phyloP scores from a whole-genome alignment of 1,139 yeast species.

The Suhomyces wounanorum region DNA sequence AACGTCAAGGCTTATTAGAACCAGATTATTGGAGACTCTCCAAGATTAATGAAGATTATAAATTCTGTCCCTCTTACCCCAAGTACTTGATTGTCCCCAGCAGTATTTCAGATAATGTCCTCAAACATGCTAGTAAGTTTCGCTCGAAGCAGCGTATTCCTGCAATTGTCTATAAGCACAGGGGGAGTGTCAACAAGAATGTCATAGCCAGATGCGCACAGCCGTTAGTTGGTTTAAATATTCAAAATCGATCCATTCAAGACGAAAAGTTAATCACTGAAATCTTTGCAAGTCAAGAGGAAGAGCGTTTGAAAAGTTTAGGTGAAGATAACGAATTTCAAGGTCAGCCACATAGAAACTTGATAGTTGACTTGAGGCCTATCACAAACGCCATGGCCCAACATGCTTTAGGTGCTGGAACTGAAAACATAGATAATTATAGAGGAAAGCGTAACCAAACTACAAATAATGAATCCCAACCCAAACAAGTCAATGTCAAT shows the following conservation, averaged over 20 bases:
- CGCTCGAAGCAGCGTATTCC: slow-evolving; percentile 88
- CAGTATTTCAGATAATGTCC: slow-evolving; percentile 74
- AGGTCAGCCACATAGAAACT: slow-evolving; percentile 56
- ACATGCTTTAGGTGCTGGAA: slow-evolving; percentile 95
- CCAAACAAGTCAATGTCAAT: slow-evolving; percentile 10
- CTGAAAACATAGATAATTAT: slow-evolving; percentile 89
- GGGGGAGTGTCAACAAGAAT: slow-evolving; percentile 59
- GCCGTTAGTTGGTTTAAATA: slow-evolving; percentile 85
- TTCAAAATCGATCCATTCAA: slow-evolving; percentile 82
- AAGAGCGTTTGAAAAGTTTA: slow-evolving; percentile 27
- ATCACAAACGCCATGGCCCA: slow-evolving; percentile 95
- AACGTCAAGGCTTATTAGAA: slow-evolving; percentile 57
- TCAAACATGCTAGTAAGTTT: slow-evolving; percentile 81
- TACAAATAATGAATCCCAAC: slow-evolving; percentile 14
- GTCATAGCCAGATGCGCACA: slow-evolving; percentile 89
- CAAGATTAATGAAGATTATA: slow-evolving; percentile 61
- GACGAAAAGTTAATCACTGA: slow-evolving; percentile 83
- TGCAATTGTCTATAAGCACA: slow-evolving; percentile 73
- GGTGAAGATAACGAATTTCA: slow-evolving; percentile 25
- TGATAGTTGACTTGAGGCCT: slow-evolving; percentile 90
- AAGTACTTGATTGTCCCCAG: slow-evolving; percentile 65
- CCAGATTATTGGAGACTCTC: slow-evolving; percentile 68
- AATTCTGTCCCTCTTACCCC: slow-evolving; percentile 80
- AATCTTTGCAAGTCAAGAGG: slow-evolving; percentile 56
- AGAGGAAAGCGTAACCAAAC: slow-evolving; percentile 31